These are phyloP conservation scores for Trichosphaerium sp. DNA, from an alignment of 78 protist genomes.

Conservation along the genomic window DNA sequence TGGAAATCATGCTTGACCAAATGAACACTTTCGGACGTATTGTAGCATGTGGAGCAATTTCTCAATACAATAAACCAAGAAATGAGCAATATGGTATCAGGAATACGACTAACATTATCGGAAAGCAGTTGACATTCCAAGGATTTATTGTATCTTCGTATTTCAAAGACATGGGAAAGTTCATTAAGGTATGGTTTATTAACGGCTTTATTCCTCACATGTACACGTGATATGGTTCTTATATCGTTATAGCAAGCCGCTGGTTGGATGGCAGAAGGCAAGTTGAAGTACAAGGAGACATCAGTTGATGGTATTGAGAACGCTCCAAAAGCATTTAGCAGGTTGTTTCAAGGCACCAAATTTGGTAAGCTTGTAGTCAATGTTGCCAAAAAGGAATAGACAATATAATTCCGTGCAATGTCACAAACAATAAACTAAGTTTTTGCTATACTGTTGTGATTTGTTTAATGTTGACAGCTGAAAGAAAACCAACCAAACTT, in stretches of 20 bases:
- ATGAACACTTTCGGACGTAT: conserved; percentile 4
- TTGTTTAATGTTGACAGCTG: too few relatives aligned
- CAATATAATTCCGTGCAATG: too few relatives aligned
- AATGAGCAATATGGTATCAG: not conserved
- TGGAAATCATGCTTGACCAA: conserved; percentile 24
- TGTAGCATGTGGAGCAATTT: conserved; percentile 39
- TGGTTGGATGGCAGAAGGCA: not conserved
- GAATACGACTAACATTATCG: not conserved
- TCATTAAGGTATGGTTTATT: too few relatives aligned
- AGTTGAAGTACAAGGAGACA: conserved; percentile 11
- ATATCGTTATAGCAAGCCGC: too few relatives aligned
- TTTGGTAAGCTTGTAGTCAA: conserved; percentile 38
- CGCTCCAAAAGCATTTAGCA: conserved; percentile 9
- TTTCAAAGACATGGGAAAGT: too few relatives aligned
- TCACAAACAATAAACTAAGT: too few relatives aligned
- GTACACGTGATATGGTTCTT: too few relatives aligned
- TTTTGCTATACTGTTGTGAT: too few relatives aligned
- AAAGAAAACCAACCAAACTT: too few relatives aligned
- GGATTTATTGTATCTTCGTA: conserved; percentile 30
- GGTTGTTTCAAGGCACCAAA: conserved; percentile 26
- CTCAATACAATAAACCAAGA: conserved; percentile 1
- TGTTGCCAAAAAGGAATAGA: too few relatives aligned
- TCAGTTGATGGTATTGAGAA: conserved; percentile 32
- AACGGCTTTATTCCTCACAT: too few relatives aligned
- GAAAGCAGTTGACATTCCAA: conserved; percentile 10